Percentiles rank a stretch among this genome's conserved stretches.
phyloP scores from a whole-genome alignment of 2,329 filamentous ascomycete genomes.

The Tolypocladium amazonense region DNA sequence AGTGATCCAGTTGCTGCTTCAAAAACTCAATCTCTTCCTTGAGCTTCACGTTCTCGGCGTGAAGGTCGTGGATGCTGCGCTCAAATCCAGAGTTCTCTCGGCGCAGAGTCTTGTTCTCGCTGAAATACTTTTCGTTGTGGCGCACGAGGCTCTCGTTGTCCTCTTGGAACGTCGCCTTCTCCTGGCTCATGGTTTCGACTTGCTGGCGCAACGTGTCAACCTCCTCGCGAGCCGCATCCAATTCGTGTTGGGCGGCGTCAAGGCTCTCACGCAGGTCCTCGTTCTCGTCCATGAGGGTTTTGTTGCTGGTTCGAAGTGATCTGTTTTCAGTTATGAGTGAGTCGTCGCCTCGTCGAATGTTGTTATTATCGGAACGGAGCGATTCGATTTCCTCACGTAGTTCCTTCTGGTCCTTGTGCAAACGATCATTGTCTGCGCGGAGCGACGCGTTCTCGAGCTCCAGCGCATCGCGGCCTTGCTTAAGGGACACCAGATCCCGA shows the following conservation, averaged over 20 bases:
- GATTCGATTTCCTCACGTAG: slow-evolving; percentile 29
- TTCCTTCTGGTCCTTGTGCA: slow-evolving; percentile 23
- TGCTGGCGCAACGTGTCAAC: slow-evolving; percentile 28
- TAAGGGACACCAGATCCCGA: slow-evolving; percentile 29
- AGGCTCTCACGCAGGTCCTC: slow-evolving; percentile 31
- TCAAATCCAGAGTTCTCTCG: slow-evolving; percentile 38
- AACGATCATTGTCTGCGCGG: slow-evolving; percentile 26
- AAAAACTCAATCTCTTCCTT: slow-evolving; percentile 35
- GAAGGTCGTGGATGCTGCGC: slow-evolving; percentile 32
- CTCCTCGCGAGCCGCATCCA: slow-evolving; percentile 28
- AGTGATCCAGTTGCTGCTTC: slow-evolving; percentile 33
- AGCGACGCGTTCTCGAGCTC: slow-evolving; percentile 31
- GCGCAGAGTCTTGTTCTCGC: slow-evolving; percentile 38
- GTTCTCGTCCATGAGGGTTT: slow-evolving; percentile 30
- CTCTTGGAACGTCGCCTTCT: slow-evolving; percentile 34
- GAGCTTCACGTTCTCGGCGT: slow-evolving; percentile 34
- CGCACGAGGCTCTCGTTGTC: slow-evolving; percentile 42
- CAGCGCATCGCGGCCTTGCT: slow-evolving; percentile 24
- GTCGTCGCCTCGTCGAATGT: slow-evolving; percentile 30
- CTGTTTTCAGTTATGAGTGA: slow-evolving; percentile 33
- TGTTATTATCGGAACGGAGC: slow-evolving; percentile 29
- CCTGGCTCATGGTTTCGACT: slow-evolving; percentile 26
- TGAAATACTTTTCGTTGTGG: slow-evolving; percentile 44
- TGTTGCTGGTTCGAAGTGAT: slow-evolving; percentile 30
- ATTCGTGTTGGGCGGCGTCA: slow-evolving; percentile 27